Evolutionary conservation across 176 grass and related monocot species (phyloP), one percentile per base, ranked within the genome.

Genomic region (Rhynchospora tenuis): DNA sequence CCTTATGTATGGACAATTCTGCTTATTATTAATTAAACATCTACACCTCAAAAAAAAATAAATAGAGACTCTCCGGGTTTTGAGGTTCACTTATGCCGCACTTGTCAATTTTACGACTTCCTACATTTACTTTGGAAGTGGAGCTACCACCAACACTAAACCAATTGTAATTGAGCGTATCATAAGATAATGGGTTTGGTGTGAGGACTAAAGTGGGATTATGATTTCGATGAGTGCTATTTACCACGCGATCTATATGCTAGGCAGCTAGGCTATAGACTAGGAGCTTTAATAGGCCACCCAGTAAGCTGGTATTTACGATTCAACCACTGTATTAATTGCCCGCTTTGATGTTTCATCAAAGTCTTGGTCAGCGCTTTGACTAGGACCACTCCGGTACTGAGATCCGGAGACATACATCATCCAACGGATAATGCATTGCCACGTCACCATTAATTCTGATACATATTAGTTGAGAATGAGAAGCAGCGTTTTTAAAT

Each of bases 351-450:
- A 52, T 19, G 38, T 38, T 38, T 38, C 33, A 38, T 38, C 3
- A 4, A 38, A 38, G 38, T 65, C 20, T 7, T 81, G 59, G 57
- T 82, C 80, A 82, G 62, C 42, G 59, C 56, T 82, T 82, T 67
- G 80, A 82, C 80, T 50, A n/a, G 16, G 80, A 67, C 78, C 19
- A 63, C 19, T 75, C 20, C 13, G 1, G 3, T 2, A 16, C 5
- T 16, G 27, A 4, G 26, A 46, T 50, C n/a, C 4, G 27, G 19
- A 24, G 20, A 81, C n/a, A 12, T 22, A 7, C 55, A 24, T 6
- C 15, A 81, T 81, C 78, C 14, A 16, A 81, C 78, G 78, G 56
- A 10, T 43, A 19, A 8, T 45, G 0, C 47, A 2, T 15, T 7
- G 57, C 31, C 78, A 81, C 78, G 78, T 81, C 58, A 47, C 1